Conservation (phyloP, 805 yeast genomes). For the Yueomyces sp. region DNA sequence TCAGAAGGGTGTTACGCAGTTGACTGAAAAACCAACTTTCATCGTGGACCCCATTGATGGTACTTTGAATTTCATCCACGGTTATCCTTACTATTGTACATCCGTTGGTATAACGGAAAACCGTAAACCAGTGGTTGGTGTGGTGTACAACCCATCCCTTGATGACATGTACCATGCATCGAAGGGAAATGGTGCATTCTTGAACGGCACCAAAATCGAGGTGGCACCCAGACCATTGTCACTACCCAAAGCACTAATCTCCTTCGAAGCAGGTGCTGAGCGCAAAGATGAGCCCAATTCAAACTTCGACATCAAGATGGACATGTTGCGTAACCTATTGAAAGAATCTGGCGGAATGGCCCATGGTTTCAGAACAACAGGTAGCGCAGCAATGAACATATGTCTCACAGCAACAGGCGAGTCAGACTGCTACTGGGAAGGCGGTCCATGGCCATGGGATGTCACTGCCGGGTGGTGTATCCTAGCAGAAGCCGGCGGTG, state of each 20-base stretch:
- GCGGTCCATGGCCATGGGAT: conserved; percentile 61
- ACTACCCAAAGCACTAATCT: conserved; percentile 40
- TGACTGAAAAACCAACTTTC: conserved; percentile 44
- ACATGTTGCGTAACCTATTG: conserved; percentile 33
- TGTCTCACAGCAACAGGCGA: conserved; percentile 46
- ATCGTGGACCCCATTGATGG: conserved; percentile 58
- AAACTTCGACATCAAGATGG: conserved; percentile 36
- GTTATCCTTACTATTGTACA: conserved; percentile 48
- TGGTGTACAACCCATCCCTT: conserved; percentile 48
- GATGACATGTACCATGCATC: conserved; percentile 41
- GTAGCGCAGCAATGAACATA: conserved; percentile 53
- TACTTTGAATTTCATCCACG: conserved; percentile 51
- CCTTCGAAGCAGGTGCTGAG: conserved; percentile 50
- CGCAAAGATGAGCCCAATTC: conserved; percentile 39
- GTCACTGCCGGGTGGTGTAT: conserved; percentile 60
- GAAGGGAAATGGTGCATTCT: conserved; percentile 40
- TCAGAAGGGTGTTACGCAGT: conserved; percentile 32
- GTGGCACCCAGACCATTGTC: conserved; percentile 25
- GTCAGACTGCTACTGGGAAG: conserved; percentile 55
- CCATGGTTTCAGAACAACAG: conserved; percentile 49
- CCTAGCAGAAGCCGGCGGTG: conserved; percentile 45
- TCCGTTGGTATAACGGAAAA: conserved; percentile 43
- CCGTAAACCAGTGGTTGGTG: conserved; percentile 44
- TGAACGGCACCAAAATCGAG: conserved; percentile 31
- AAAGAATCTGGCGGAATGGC: conserved; percentile 40